Evolutionary conservation across 495 filamentous ascomycete genomes (phyloP).

Genomic region (Pseudomonodictys pantanalensis): DNA sequence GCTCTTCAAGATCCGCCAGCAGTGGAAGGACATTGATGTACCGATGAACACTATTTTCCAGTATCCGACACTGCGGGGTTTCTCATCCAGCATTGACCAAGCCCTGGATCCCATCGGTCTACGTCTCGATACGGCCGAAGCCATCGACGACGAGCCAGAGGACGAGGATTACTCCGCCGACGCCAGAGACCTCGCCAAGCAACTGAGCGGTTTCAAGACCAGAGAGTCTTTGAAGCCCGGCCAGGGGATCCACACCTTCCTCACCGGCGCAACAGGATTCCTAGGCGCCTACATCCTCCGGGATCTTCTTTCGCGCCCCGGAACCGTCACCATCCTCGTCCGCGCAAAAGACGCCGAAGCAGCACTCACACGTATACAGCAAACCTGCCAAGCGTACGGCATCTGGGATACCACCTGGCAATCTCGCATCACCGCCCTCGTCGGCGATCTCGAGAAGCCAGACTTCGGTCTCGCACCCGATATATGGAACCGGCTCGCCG

Average conservation of each 20-base stretch:
- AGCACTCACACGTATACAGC: conserved; percentile 50
- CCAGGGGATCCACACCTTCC: conserved; percentile 60
- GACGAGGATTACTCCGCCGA: conserved; percentile 67
- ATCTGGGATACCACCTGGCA: conserved; percentile 75
- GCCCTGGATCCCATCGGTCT: conserved; percentile 46
- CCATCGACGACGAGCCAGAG: conserved; percentile 33
- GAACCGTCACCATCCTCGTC: conserved; percentile 73
- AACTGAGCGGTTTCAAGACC: conserved; percentile 48
- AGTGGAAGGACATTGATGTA: conserved; percentile 63
- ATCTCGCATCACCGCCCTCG: conserved; percentile 58
- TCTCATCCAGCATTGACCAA: conserved; percentile 73
- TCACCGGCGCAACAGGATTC: conserved; percentile 92
- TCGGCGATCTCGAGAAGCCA: conserved; percentile 70
- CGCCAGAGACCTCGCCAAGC: conserved; percentile 54
- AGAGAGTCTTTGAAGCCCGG: conserved; percentile 36
- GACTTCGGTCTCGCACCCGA: conserved; percentile 65
- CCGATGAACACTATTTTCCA: conserved; percentile 75
- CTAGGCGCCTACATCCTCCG: conserved; percentile 77
- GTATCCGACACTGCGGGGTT: conserved; percentile 67
- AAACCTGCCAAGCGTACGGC: conserved; percentile 66
- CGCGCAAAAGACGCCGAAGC: conserved; percentile 58
- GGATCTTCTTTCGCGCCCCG: conserved; percentile 63
- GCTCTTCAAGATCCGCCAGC: conserved; percentile 64
- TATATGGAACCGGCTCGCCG: conserved; percentile 60
- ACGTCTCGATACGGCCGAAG: conserved; percentile 31